These are phyloP conservation scores for Davidsoniella neocaledoniae DNA, from an alignment of 2,329 filamentous ascomycete genomes.

Conservation along the genomic window DNA sequence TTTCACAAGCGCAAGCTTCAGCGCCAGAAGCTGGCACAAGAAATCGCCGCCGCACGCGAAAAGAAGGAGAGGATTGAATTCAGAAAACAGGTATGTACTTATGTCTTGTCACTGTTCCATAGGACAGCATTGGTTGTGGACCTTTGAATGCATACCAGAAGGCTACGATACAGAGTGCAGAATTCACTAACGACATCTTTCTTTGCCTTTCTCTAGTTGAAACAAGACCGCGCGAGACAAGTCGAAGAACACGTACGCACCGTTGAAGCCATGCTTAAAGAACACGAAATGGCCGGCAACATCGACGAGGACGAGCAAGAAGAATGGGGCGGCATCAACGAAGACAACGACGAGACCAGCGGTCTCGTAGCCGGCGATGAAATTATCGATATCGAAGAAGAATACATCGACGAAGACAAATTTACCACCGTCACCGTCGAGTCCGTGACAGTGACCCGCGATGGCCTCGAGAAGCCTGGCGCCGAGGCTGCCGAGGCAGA, in stretches of 20 bases:
- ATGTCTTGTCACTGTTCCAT: too few relatives aligned
- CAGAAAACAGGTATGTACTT: constrained; percentile 51
- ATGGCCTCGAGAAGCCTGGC: constrained; percentile 46
- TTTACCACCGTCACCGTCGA: constrained; percentile 93
- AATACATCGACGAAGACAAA: constrained; percentile 91
- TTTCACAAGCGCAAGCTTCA: constrained; percentile 93
- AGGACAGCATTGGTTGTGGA: not conserved
- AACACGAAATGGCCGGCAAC: constrained; percentile 36
- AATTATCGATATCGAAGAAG: constrained; percentile 65
- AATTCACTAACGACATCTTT: not conserved
- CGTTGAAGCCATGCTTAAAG: constrained; percentile 52
- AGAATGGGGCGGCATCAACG: constrained; percentile 49
- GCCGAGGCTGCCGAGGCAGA: constrained; percentile 22
- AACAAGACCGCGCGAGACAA: constrained; percentile 67
- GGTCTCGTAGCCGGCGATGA: constrained; percentile 31
- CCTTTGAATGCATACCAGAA: not conserved
- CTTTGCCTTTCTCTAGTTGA: constrained; percentile 38
- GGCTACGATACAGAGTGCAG: not conserved
- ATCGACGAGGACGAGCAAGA: constrained; percentile 22
- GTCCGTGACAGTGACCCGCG: constrained; percentile 61
- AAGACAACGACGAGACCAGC: constrained; percentile 23
- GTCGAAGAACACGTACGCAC: constrained; percentile 67
- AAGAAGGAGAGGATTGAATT: constrained; percentile 59
- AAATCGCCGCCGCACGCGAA: constrained; percentile 59
- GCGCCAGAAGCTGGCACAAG: constrained; percentile 69